Conservation (phyloP, 2,329 filamentous ascomycete species). For the Lecanosticta acicola region DNA sequence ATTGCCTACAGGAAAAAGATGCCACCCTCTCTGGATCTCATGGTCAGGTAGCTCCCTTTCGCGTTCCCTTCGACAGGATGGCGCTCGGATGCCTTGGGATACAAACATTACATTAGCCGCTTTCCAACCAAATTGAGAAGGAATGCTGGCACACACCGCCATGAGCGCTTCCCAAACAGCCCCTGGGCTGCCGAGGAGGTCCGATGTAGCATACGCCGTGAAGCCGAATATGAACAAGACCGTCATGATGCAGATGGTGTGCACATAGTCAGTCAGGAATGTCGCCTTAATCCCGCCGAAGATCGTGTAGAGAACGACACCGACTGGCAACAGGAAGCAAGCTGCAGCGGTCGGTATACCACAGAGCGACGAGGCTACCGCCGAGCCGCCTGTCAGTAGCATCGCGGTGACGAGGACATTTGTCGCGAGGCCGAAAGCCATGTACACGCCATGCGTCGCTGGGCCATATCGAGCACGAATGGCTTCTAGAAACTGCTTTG, state of each 20-base stretch:
- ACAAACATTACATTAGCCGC: no score
- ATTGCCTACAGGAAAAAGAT: slow-evolving; percentile 68
- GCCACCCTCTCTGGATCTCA: slow-evolving; percentile 72
- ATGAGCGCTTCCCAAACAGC: slow-evolving; percentile 74
- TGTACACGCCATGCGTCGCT: slow-evolving; percentile 25
- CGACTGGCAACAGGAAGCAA: slow-evolving; percentile 75
- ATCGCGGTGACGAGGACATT: slow-evolving; percentile 36
- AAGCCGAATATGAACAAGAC: slow-evolving; percentile 84
- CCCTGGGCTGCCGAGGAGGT: slow-evolving; percentile 65
- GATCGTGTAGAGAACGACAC: slow-evolving; percentile 69
- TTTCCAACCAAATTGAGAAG: neutral
- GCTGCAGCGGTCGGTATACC: slow-evolving; percentile 73
- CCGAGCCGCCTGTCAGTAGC: slow-evolving; percentile 27
- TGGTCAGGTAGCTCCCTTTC: slow-evolving; percentile 78
- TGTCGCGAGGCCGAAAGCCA: slow-evolving; percentile 27
- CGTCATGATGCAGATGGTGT: slow-evolving; percentile 77
- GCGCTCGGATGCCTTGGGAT: slow-evolving; percentile 54
- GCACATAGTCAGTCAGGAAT: slow-evolving; percentile 78
- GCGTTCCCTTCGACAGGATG: slow-evolving; percentile 78
- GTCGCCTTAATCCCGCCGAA: slow-evolving; percentile 77
- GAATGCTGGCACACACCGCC: slow-evolving; percentile 28
- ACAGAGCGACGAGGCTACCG: slow-evolving; percentile 50
- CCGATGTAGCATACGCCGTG: slow-evolving; percentile 70
- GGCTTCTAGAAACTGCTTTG: slow-evolving; percentile 40
- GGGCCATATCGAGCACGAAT: slow-evolving; percentile 36